Base-by-base conservation (phyloP, 2,329 filamentous ascomycete genomes). In the Hymenoscyphus repandus region DNA sequence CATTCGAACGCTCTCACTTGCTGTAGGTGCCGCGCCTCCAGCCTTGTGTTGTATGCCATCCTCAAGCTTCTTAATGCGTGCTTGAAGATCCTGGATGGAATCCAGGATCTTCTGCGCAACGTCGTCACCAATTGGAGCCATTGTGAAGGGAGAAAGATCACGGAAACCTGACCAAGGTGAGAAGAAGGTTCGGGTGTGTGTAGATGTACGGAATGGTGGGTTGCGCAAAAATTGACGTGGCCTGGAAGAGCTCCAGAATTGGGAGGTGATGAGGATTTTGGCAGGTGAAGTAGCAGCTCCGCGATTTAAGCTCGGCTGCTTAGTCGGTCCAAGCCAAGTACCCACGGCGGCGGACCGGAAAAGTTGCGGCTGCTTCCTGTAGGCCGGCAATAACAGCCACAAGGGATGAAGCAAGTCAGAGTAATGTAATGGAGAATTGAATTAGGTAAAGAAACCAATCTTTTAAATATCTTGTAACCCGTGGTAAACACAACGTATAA, bases 41-140 rank as follows among this genome's bases (percentile, higher is more conserved):
- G 76, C 73, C 62, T 68, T 68, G 66, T 70, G 62, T 61, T 71
- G 67, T 53, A 93, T 76, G 68, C 83, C 83, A 66, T 79, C 72
- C 73, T 99, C 93, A 61, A 99, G 82, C 67, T 88, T 80, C 72
- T 86, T 84, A 65, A 99, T 87, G 66, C 92, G 86, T 68, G 82
- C 76, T 74, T 97, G 90, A 64, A 99, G 85, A 73, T 82, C 82
- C 69, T 82, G 77, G 69, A 97, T 85, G 66, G 90, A 82, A 74
- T 85, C 82, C 75, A 91, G 90, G 66, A 97, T 82, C 73, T 85
- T 80, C 71, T 90, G 83, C 68, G 95, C 82, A 58, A 73, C 70
- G 69, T 90, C 83, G 68, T 93, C 88, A 69, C 88, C 85, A 72
- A 92, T 84, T 69, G 88, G 87, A 72, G 90, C 88, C 91, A 96